Evolutionary conservation across 345 rosid genomes (phyloP).

Genomic region (Eucalyptus erythrocorys): DNA sequence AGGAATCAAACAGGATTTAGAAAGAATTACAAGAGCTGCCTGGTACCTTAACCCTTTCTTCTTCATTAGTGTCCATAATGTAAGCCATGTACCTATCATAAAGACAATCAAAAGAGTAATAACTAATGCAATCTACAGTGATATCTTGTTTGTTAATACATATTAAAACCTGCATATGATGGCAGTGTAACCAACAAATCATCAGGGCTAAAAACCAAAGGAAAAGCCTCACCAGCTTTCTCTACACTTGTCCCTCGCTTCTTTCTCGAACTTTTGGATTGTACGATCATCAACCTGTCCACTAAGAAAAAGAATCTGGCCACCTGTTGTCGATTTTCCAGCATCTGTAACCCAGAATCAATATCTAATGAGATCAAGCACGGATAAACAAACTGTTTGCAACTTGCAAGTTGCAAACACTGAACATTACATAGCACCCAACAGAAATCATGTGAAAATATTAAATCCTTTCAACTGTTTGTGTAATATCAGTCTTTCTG

Average conservation of each 20-base stretch:
- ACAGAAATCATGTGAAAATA: not conserved
- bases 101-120: not conserved
- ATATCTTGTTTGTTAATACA: not conserved
- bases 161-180: not conserved
- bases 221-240: constrained; percentile 70
- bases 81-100: constrained; percentile 93
- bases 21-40: not conserved
- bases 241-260: constrained; percentile 95
- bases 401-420: not conserved
- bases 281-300: constrained; percentile 97
- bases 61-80: constrained; percentile 98
- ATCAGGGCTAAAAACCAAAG: not conserved
- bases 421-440: not conserved
- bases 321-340: constrained; percentile 93
- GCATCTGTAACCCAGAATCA: constrained; percentile 43
- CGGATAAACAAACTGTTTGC: not conserved
- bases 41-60: constrained; percentile 79
- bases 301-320: constrained; percentile 92
- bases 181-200: not conserved
- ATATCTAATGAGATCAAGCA: not conserved
- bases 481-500: not conserved
- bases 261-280: constrained; percentile 92
- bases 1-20: not conserved
- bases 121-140: not conserved
- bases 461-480: not conserved